These are phyloP conservation scores for Ostreobium quekettii DNA, from an alignment of 139 green algal species.

Conservation along the genomic window DNA sequence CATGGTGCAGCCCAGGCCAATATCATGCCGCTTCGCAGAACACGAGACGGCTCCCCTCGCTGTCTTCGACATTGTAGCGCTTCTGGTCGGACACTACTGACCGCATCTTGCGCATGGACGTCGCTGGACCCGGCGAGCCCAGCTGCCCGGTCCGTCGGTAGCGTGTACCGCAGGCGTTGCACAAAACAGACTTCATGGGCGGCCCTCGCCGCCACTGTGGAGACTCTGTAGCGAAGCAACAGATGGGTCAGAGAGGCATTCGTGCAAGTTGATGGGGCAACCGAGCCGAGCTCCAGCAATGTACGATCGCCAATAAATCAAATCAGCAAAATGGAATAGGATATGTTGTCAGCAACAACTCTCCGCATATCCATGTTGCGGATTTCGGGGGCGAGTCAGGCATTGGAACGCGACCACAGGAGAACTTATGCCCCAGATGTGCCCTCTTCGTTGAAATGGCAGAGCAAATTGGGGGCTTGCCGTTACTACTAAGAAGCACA, in stretches of 20 bases:
- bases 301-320: background rate
- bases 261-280: background rate
- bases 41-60: background rate
- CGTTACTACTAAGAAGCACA: too few relatives aligned
- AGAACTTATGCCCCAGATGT: too few relatives aligned
- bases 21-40: background rate
- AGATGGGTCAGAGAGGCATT: background rate
- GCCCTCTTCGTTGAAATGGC: too few relatives aligned
- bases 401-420: too few relatives aligned
- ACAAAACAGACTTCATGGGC: conserved; percentile 45
- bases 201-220: conserved; percentile 57
- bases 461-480: too few relatives aligned
- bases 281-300: background rate
- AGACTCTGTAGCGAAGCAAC: conserved; percentile 25
- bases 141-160: conserved; percentile 42
- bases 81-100: background rate
- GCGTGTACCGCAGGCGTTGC: conserved; percentile 64
- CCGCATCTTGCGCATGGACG: background rate
- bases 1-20: background rate
- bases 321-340: too few relatives aligned
- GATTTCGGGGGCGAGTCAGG: too few relatives aligned
- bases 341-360: too few relatives aligned
- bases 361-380: too few relatives aligned
- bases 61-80: background rate
- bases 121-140: conserved; percentile 9